Evolutionary conservation across 2,329 filamentous ascomycete genomes (phyloP).

Genomic region (Ampelomyces quisqualis): DNA sequence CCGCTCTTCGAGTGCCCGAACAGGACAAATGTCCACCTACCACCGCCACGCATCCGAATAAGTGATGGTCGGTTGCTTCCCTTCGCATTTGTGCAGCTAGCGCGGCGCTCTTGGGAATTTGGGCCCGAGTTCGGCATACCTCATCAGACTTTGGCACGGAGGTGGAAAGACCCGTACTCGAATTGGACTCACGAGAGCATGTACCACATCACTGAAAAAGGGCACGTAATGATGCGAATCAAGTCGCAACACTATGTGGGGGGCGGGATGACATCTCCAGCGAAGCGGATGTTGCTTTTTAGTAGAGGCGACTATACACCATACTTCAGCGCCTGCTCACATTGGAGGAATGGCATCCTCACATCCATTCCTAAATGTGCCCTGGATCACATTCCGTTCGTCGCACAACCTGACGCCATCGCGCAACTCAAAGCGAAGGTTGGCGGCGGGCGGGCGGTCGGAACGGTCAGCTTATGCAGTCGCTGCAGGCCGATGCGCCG

Average conservation of each 20-base stretch:
- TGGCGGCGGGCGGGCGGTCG: conserved; percentile 37
- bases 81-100: conserved; percentile 61
- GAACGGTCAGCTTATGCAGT: conserved; percentile 56
- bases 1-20: conserved; percentile 60
- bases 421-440: conserved; percentile 41
- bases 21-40: conserved; percentile 52
- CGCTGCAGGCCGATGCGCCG: conserved; percentile 60
- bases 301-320: conserved; percentile 62
- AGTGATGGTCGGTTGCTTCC: conserved; percentile 58
- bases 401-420: conserved; percentile 40
- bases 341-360: conserved; percentile 63
- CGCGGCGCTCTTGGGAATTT: conserved; percentile 52
- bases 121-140: conserved; percentile 43
- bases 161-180: conserved; percentile 55
- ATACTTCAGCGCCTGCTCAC: conserved; percentile 63
- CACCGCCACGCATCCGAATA: conserved; percentile 53
- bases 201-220: conserved; percentile 56
- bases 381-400: conserved; percentile 57
- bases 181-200: conserved; percentile 57
- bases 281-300: conserved; percentile 59
- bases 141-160: conserved; percentile 48
- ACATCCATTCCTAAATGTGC: conserved; percentile 64
- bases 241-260: conserved; percentile 55
- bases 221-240: conserved; percentile 60
- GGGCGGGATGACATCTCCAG: conserved; percentile 53